These are phyloP conservation scores for Camellia lanceoleosa DNA, from an alignment of 148 eudicot genomes.

Conservation along the genomic window DNA sequence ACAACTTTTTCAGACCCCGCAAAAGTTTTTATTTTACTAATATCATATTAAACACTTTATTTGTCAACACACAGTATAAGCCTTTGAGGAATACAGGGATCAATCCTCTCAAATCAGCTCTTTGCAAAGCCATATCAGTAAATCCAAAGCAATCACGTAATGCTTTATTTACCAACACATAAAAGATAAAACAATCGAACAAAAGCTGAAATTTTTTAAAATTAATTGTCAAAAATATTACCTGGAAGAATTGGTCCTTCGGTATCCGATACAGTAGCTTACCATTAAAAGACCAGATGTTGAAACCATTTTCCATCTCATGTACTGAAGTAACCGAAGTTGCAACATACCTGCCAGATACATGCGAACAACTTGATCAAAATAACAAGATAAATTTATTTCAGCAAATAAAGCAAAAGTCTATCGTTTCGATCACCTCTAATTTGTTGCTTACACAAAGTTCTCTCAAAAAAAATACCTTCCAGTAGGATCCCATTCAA, in stretches of 20 bases:
- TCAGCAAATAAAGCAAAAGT: not conserved
- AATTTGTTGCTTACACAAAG: not conserved
- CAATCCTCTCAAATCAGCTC: not conserved
- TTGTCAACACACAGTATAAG: not conserved
- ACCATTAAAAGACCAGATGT: conserved; percentile 91
- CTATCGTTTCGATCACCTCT: not conserved
- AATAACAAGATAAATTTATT: not conserved
- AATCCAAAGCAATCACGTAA: not conserved
- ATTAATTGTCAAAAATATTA: conserved; percentile 21
- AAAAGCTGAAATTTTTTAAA: not conserved
- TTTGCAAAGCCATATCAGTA: not conserved
- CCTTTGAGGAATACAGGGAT: not conserved
- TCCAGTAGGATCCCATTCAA: conserved; percentile 99
- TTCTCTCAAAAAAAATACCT: conserved; percentile 46
- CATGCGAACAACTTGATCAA: not conserved
- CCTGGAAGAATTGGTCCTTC: conserved; percentile 96
- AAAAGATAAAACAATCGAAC: not conserved
- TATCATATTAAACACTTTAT: not conserved
- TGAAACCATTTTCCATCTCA: conserved; percentile 97
- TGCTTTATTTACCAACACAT: not conserved
- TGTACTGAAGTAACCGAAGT: conserved; percentile 90
- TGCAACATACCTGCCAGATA: conserved; percentile 69
- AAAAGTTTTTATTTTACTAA: not conserved
- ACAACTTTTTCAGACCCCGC: not conserved
- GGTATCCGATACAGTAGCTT: conserved; percentile 71